These are phyloP conservation scores for Clavaria fumosa DNA, from an alignment of 768 basidiomycete genomes.

Conservation along the genomic window DNA sequence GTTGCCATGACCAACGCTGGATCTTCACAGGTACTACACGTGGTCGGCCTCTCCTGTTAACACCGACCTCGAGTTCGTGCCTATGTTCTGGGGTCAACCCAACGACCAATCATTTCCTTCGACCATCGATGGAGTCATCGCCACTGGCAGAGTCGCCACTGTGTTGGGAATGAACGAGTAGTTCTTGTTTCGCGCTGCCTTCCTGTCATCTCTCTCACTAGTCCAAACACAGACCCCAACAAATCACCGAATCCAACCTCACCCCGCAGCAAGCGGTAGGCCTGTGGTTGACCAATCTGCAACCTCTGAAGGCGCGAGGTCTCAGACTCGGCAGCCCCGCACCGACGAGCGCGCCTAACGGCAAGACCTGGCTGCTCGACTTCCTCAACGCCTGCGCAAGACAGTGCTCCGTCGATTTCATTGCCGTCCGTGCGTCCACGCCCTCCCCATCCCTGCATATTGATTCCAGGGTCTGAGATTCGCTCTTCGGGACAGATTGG, in stretches of 20 bases:
- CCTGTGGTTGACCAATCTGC: constrained; percentile 47
- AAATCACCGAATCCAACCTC: constrained; percentile 46
- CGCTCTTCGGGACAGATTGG: constrained; percentile 56
- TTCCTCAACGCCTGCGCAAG: constrained; percentile 40
- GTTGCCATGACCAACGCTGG: too few relatives aligned
- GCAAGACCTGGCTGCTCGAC: constrained; percentile 45
- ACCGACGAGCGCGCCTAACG: constrained; percentile 41
- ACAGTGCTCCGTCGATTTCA: constrained; percentile 35
- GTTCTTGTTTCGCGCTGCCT: constrained; percentile 12
- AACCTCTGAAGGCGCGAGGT: constrained; percentile 39
- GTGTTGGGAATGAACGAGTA: constrained; percentile 76
- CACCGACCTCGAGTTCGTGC: too few relatives aligned
- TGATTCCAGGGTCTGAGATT: constrained; percentile 40
- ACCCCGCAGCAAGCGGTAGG: constrained; percentile 29
- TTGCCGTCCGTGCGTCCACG: not conserved
- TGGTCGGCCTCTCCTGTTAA: too few relatives aligned
- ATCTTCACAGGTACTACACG: too few relatives aligned
- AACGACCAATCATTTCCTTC: too few relatives aligned
- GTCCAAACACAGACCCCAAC: constrained; percentile 44
- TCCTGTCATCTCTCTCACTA: not conserved
- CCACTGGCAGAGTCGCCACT: too few relatives aligned
- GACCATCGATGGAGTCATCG: too few relatives aligned
- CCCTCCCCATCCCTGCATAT: not conserved
- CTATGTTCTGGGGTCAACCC: too few relatives aligned
- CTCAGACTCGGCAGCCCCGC: constrained; percentile 52